Conservation (phyloP, 2,329 filamentous ascomycete species). For the Canariomyces notabilis region DNA sequence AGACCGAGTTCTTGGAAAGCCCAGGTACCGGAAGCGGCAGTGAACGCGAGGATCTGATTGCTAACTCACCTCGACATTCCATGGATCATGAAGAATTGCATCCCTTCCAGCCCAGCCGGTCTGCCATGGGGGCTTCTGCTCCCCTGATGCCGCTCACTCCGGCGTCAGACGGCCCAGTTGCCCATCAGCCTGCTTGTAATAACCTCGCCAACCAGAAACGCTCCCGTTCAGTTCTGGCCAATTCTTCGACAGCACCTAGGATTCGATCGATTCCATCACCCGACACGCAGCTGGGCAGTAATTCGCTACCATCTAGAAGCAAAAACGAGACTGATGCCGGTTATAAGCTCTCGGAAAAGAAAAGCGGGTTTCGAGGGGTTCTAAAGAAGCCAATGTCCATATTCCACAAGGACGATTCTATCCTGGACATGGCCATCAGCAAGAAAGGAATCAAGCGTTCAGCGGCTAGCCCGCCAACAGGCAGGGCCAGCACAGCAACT, state of each 20-base stretch:
- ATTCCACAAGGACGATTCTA: conserved; percentile 30
- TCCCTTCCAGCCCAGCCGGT: conserved; percentile 10
- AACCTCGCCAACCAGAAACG: conserved; percentile 44
- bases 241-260: conserved; percentile 17
- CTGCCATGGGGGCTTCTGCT: conserved; percentile 10
- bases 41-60: not conserved
- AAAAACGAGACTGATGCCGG: conserved; percentile 20
- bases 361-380: conserved; percentile 43
- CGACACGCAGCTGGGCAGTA: conserved; percentile 26
- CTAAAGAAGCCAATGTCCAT: conserved; percentile 35
- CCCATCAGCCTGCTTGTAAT: conserved; percentile 28
- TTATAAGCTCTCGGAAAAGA: conserved; percentile 38
- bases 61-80: not conserved
- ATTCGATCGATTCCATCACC: not conserved
- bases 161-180: conserved; percentile 20
- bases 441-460: conserved; percentile 18
- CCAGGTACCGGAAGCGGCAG: conserved; percentile 7
- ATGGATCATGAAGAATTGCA: not conserved
- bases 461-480: not conserved
- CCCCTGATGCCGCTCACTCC: conserved; percentile 6
- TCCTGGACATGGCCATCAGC: conserved; percentile 6
- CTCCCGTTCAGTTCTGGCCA: conserved; percentile 34
- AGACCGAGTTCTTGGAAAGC: conserved; percentile 21
- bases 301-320: conserved; percentile 28
- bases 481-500: conserved; percentile 5